Conservation (phyloP, 2,329 filamentous ascomycete species). For the Aureobasidium melanogenum region DNA sequence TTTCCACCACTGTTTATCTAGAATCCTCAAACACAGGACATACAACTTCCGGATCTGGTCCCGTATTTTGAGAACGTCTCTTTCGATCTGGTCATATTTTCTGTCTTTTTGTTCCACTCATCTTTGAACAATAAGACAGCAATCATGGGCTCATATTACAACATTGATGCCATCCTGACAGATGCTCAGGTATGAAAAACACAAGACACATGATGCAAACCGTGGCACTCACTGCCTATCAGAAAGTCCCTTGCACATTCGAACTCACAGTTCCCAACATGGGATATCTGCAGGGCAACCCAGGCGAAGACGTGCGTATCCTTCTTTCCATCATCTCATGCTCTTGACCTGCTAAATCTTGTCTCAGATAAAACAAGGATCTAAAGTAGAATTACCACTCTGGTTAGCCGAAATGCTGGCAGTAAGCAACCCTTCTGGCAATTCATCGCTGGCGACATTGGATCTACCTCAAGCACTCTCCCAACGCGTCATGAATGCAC, state of each 20-base stretch:
- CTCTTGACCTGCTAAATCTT: not conserved
- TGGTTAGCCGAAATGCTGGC: conserved; percentile 95
- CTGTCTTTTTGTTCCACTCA: not conserved
- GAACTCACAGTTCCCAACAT: conserved; percentile 80
- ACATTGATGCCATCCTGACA: conserved; percentile 74
- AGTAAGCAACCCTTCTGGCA: conserved; percentile 42
- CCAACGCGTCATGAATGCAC: conserved; percentile 72
- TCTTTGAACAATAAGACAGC: not conserved
- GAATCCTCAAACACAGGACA: not conserved
- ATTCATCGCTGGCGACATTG: conserved; percentile 60
- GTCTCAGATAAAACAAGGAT: conserved; percentile 64
- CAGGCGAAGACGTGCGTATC: conserved; percentile 46
- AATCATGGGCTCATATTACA: conserved; percentile 61
- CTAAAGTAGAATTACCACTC: conserved; percentile 72
- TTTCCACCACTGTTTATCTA: not conserved
- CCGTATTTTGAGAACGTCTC: not conserved
- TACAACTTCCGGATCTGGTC: not conserved
- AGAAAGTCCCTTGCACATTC: conserved; percentile 96
- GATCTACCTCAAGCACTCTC: conserved; percentile 73
- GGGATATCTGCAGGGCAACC: conserved; percentile 81
- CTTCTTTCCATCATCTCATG: not conserved
- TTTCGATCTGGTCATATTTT: not conserved
- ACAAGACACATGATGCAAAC: not conserved
- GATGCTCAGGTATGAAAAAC: conserved; percentile 58
- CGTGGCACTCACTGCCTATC: not conserved